Percentiles rank a stretch among this genome's conserved stretches.
These are phyloP conservation scores for Bipolaris cookei DNA, from an alignment of 2,329 filamentous ascomycete genomes.

Conservation along the genomic window DNA sequence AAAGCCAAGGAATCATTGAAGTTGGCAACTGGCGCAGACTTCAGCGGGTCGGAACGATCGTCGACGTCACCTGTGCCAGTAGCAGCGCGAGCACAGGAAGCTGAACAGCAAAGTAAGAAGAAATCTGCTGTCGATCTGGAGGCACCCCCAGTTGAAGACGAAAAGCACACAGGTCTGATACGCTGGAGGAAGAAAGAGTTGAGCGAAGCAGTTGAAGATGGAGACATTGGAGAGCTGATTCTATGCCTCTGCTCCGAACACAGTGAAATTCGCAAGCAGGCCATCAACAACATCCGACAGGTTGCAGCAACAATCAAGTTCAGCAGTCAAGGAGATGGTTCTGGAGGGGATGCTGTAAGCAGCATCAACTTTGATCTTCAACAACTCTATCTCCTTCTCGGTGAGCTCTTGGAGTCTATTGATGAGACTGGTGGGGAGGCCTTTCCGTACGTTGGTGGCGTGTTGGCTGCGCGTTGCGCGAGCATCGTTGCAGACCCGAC, in stretches of 20 bases:
- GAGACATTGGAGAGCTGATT: slow-evolving; percentile 72
- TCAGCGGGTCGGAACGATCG: slow-evolving; percentile 46
- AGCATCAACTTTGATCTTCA: slow-evolving; percentile 69
- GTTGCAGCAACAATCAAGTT: slow-evolving; percentile 60
- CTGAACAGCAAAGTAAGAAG: slow-evolving; percentile 20
- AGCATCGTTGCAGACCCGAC: slow-evolving; percentile 75
- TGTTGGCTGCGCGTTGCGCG: slow-evolving; percentile 75
- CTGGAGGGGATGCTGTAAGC: slow-evolving; percentile 13
- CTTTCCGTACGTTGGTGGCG: slow-evolving; percentile 75
- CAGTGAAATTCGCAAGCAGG: slow-evolving; percentile 78
- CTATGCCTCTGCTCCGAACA: slow-evolving; percentile 78
- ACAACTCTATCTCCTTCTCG: slow-evolving; percentile 78
- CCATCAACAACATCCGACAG: slow-evolving; percentile 71
- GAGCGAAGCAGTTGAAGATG: slow-evolving; percentile 80
- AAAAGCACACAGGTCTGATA: slow-evolving; percentile 56
- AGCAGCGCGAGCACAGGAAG: slow-evolving; percentile 21
- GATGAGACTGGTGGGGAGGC: slow-evolving; percentile 41
- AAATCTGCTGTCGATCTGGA: slow-evolving; percentile 36
- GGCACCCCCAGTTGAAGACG: slow-evolving; percentile 50
- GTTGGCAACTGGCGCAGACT: slow-evolving; percentile 43
- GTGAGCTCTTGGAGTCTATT: slow-evolving; percentile 78
- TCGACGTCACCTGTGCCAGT: slow-evolving; percentile 34
- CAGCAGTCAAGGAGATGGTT: slow-evolving; percentile 19
- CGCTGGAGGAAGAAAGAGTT: slow-evolving; percentile 78
- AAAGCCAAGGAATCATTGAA: slow-evolving; percentile 45